Base-by-base conservation (phyloP, 257 asterid species). In the Nicotiana undulata region DNA sequence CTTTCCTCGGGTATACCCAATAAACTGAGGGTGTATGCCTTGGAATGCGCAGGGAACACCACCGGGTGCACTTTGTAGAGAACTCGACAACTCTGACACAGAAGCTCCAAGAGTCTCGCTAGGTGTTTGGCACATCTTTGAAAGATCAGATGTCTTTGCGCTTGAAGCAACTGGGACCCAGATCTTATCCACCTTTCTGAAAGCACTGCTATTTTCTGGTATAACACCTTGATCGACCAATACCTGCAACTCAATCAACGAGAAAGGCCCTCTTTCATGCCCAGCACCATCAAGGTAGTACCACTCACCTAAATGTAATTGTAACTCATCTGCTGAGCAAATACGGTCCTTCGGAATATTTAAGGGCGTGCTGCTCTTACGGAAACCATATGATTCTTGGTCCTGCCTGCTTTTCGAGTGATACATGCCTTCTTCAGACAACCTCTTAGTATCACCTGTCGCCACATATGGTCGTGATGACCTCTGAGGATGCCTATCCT, bases 261-360 rank as follows among this genome's bases (percentile, higher is more conserved):
- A 84, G 28, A 90, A 84, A 87, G 99, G 99, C 56, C 99, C 99
- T 78, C 85, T 91, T 86, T 96, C 97, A 88, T 90, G 99, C 84
- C 99, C 99, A 86, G 93, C 94, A 81, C 98, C 98, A 88, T 96
- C 99, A 81, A 91, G 89, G 88, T 89, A 96, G 89, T 87, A 94
- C 99, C 99, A 96, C 79, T 91, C 95, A 83, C 99, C 99, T 61
- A 92, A 72, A 79, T 87, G 90, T 89, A 96, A 82, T 26, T 90
- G 90, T 65, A 96, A 86, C 84, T 96, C 98, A 77, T 92, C 92
- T 40, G 80, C 88, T 79, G 89, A 94, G 88, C 91, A 88, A 87
- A 94, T 88, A 63, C 63, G 95, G 59, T 91, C 91, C 86, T 91
- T 94, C 31, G 94, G 88, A 64, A 86, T 72, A 81, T 80, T 88